A percentile compares a stretch with the other conserved stretches of the same genome.
Evolutionary conservation across 306 rosid genomes (phyloP).

Genomic region (Begonia masoniana): DNA sequence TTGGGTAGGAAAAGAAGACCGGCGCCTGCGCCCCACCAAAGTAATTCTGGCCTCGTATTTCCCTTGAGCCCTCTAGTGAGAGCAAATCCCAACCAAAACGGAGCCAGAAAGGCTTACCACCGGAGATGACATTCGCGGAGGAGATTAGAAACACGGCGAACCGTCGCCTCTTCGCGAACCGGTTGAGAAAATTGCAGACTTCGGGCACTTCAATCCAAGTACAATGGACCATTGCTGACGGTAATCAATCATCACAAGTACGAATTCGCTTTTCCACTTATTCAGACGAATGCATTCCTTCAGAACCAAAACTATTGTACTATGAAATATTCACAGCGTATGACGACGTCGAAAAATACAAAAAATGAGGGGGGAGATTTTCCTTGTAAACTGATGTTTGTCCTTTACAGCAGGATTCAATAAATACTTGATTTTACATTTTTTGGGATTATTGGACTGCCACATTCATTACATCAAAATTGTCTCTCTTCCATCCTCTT

Average conservation of each 20-base stretch:
- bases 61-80: conserved; percentile 81
- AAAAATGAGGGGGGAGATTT: too few species aligned
- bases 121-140: conserved; percentile 32
- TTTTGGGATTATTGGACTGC: too few species aligned
- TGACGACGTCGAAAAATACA: too few species aligned
- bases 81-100: conserved; percentile 63
- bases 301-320: too few species aligned
- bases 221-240: conserved; percentile 9
- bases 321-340: too few species aligned
- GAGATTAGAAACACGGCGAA: conserved; percentile 36
- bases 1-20: conserved; percentile 30
- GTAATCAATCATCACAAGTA: background rate
- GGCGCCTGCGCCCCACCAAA: conserved; percentile 19
- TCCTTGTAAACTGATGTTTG: too few species aligned
- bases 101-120: conserved; percentile 46
- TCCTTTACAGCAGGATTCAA: too few species aligned
- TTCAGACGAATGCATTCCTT: too few species aligned
- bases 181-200: conserved; percentile 82
- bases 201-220: conserved; percentile 59
- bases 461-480: too few species aligned
- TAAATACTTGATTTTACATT: too few species aligned
- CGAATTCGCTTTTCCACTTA: conserved; percentile 1
- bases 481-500: too few species aligned
- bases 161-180: conserved; percentile 56
- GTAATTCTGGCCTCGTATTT: conserved; percentile 29